Percentiles rank a stretch among this genome's conserved stretches.
These are phyloP conservation scores for Parafenestella ontariensis DNA, from an alignment of 2,329 filamentous ascomycete species.

Conservation along the genomic window DNA sequence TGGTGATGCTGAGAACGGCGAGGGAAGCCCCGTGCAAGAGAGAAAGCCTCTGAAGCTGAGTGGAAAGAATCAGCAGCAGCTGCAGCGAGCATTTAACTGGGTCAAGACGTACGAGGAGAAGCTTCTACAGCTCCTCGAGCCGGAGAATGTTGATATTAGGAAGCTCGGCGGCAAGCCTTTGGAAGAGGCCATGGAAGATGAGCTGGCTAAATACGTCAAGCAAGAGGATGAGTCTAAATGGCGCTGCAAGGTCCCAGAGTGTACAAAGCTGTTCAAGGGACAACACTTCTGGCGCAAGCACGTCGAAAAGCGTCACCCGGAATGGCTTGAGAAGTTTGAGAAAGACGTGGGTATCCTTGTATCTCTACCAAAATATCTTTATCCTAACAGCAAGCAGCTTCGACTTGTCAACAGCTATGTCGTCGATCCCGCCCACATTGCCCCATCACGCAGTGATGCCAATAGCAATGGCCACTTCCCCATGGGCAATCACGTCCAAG, in stretches of 20 bases:
- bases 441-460: constrained; percentile 88
- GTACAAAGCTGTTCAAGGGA: constrained; percentile 96
- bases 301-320: constrained; percentile 90
- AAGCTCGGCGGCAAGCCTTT: constrained; percentile 89
- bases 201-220: constrained; percentile 86
- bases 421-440: constrained; percentile 91
- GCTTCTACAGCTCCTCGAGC: constrained; percentile 88
- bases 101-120: constrained; percentile 99
- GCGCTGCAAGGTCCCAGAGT: constrained; percentile 95
- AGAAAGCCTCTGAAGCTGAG: constrained; percentile 70
- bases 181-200: constrained; percentile 86
- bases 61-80: constrained; percentile 85
- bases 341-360: constrained; percentile 72
- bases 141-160: constrained; percentile 82
- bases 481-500: constrained; percentile 72
- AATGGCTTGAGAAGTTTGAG: constrained; percentile 82
- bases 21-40: constrained; percentile 72
- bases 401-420: constrained; percentile 93
- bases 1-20: constrained; percentile 69
- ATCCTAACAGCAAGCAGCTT: constrained; percentile 63
- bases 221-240: constrained; percentile 98
- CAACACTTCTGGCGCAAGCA: constrained; percentile 98
- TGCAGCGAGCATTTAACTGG: constrained; percentile 97
- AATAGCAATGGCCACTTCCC: constrained; percentile 97
- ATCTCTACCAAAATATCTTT: neutral